These are phyloP conservation scores for Stephanodiscus triporus DNA, from an alignment of 108 stramenopile genomes.

Conservation along the genomic window DNA sequence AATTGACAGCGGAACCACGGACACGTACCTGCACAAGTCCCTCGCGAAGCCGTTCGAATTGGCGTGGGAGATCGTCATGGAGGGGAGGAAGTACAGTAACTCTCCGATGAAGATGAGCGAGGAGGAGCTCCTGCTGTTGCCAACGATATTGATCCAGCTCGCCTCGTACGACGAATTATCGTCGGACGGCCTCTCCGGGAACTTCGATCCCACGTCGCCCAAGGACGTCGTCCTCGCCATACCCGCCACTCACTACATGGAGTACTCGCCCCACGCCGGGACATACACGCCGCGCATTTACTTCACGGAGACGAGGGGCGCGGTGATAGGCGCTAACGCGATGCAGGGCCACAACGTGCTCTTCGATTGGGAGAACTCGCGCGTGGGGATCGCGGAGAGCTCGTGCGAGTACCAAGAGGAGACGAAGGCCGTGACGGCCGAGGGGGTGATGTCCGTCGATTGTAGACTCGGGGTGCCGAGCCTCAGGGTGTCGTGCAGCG, in stretches of 20 bases:
- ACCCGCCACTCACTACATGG: constrained; percentile 37
- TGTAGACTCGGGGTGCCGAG: constrained; percentile 40
- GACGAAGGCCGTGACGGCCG: constrained; percentile 11
- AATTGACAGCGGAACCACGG: constrained; percentile 95
- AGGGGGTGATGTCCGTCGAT: constrained; percentile 28
- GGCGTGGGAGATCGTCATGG: constrained; percentile 65
- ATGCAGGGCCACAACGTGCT: constrained; percentile 91
- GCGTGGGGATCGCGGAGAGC: constrained; percentile 84
- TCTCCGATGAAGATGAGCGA: constrained; percentile 44
- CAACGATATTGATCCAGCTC: constrained; percentile 59
- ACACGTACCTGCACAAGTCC: constrained; percentile 85
- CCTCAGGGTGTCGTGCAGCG: constrained; percentile 39
- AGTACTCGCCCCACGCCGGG: constrained; percentile 43
- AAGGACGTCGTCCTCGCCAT: constrained; percentile 48
- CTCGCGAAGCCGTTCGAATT: constrained; percentile 60
- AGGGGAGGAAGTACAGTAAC: constrained; percentile 27
- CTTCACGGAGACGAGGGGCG: constrained; percentile 85
- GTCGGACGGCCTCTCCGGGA: constrained; percentile 27
- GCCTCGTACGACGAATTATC: constrained; percentile 53
- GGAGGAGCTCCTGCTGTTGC: constrained; percentile 58
- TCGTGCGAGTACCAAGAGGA: constrained; percentile 39
- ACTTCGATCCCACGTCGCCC: constrained; percentile 63
- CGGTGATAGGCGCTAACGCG: constrained; percentile 94
- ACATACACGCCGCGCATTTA: constrained; percentile 80
- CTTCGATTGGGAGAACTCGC: constrained; percentile 78